Evolutionary conservation across 169 alveolate genomes (phyloP).

Genomic region (Besnoitia besnoiti): DNA sequence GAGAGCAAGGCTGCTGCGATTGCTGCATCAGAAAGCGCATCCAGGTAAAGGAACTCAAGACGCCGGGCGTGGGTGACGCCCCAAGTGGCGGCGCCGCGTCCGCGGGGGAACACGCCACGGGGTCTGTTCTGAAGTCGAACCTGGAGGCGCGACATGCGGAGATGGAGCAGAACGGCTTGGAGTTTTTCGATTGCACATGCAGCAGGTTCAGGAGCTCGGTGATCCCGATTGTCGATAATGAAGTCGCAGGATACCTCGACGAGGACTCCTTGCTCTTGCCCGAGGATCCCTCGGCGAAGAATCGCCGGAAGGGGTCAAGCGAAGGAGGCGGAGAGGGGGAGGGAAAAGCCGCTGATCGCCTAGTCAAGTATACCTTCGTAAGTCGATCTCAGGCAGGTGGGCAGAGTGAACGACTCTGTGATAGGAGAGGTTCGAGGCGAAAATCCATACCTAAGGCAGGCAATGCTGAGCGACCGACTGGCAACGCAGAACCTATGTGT

Average conservation of each 20-base stretch:
- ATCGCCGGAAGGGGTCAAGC: not conserved
- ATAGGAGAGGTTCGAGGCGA: no score
- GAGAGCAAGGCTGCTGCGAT: not conserved
- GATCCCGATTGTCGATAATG: not conserved
- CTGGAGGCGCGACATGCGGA: not conserved
- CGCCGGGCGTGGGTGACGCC: not conserved
- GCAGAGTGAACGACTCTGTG: no score
- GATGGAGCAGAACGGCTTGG: not conserved
- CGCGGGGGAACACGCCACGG: not conserved
- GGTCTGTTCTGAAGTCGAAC: not conserved
- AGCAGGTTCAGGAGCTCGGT: conserved; percentile 30
- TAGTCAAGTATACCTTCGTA: conserved; percentile 6
- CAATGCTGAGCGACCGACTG: no score
- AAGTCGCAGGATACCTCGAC: not conserved
- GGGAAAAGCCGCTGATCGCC: not conserved
- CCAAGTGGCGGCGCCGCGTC: not conserved
- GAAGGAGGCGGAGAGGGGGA: not conserved
- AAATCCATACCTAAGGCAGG: no score
- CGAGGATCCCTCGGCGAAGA: not conserved
- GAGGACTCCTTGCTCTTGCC: conserved; percentile 13
- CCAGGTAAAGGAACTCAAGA: no score
- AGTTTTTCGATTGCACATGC: conserved; percentile 23
- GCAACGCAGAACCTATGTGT: no score
- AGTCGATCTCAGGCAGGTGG: no score
- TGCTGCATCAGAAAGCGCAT: not conserved